Base-by-base conservation (phyloP, 2,329 filamentous ascomycete species). In the Pseudocercospora musae region DNA sequence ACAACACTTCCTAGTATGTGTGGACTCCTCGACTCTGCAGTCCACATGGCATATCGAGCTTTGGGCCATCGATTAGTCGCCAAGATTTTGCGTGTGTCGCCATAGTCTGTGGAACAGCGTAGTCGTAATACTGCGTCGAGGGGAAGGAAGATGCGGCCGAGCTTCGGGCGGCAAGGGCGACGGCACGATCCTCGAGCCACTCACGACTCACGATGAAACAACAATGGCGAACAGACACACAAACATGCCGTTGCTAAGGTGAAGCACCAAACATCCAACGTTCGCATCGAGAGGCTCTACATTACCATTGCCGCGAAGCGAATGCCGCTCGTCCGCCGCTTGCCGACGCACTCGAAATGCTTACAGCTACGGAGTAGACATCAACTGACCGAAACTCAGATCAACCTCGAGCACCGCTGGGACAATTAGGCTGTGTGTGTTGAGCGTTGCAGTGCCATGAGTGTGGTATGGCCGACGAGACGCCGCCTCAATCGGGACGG, bases 91-190 rank as follows among this genome's bases (percentile, higher is more conserved):
- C 25, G 7, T 3, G 25, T 27, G 25, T 27, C 25, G 25, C 25
- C 25, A 27, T 27, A 27, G 3, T 27, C 25, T 27, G 3, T 27
- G 25, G 7, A 27, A 7, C 3, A 27, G 4, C 25, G 25, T 27
- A 27, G 7, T 7, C 25, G 25, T 27, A 27, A 7, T 27, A 27
- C 25, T 27, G 68, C 68, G 15, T 73, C 69, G 20, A 84, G 74
- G 40, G 84, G 76, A 13, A 75, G 74, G 57, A 84, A 76, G 31
- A 78, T 78, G 15, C 78, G 74, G 44, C 44, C 44, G 44, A 48
- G 11, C 9, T 48, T 48, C 44, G 44, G 44, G 9, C 44, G 20
- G 13, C 1, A 25, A 6, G 7, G 44, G 10, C 20, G n/a, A 31
- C 48, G 10, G n/a, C 46, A 61, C 76, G 77, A 68, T 81, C 79